Percentiles rank a stretch among this genome's conserved stretches.
phyloP scores from a whole-genome alignment of 176 grass and related monocot species.

The Musa troglodytarum region DNA sequence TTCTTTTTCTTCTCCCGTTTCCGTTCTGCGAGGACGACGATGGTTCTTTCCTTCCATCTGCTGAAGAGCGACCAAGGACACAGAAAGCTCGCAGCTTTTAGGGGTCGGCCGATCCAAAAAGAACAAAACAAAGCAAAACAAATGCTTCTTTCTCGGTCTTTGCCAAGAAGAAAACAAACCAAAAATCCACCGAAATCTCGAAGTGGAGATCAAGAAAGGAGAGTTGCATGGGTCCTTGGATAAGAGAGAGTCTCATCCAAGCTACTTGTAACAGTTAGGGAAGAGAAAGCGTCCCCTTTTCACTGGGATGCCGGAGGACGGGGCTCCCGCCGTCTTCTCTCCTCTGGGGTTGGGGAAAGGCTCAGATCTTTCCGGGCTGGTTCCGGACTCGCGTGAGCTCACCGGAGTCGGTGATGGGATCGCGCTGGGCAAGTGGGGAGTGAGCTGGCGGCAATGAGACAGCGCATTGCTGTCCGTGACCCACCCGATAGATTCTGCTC shows the following conservation, averaged over 20 bases:
- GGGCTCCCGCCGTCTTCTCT: no score
- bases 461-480: conserved; percentile 3
- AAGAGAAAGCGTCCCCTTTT: background rate
- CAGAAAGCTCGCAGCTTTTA: background rate
- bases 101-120: background rate
- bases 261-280: background rate
- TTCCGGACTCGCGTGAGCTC: background rate
- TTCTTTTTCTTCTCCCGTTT: background rate
- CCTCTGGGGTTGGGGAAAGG: background rate
- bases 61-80: background rate
- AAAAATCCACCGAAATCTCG: background rate
- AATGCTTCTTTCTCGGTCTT: background rate
- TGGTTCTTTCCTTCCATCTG: background rate
- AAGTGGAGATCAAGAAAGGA: background rate
- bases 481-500: background rate
- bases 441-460: conserved; percentile 19
- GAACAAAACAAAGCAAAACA: no score
- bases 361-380: background rate
- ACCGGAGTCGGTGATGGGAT: background rate
- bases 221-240: background rate
- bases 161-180: background rate
- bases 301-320: background rate
- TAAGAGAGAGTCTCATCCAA: background rate
- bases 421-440: background rate
- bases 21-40: no score